phyloP scores from a whole-genome alignment of 495 filamentous ascomycete genomes.

The Trypethelium eluteriae region DNA sequence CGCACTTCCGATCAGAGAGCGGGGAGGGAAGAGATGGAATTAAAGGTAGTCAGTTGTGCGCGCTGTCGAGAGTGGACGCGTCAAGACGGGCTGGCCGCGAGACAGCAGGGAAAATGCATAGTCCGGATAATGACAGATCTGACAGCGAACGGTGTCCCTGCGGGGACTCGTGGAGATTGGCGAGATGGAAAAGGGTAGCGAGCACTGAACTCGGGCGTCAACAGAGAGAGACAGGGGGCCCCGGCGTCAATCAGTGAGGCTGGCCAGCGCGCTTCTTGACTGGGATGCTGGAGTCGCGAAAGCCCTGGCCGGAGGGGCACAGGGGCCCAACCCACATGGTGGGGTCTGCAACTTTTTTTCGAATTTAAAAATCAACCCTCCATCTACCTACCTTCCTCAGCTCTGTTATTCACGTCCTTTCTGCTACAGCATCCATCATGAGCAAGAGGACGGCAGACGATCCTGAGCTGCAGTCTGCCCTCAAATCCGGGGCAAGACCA shows the following conservation, averaged over 20 bases:
- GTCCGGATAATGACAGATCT: background rate
- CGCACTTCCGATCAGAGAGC: conserved; percentile 12
- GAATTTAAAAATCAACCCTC: background rate
- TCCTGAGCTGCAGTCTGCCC: conserved; percentile 26
- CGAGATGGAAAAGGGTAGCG: background rate
- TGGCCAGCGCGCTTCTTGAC: background rate
- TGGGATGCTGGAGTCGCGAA: conserved; percentile 1
- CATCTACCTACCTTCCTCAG: background rate
- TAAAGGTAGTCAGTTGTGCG: background rate
- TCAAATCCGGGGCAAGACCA: conserved; percentile 41
- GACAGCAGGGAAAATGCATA: conserved; percentile 7
- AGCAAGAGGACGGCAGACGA: conserved; percentile 40
- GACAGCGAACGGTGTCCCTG: background rate
- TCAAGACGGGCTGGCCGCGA: conserved; percentile 6
- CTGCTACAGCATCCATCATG: conserved; percentile 20
- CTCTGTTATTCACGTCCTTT: background rate
- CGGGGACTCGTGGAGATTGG: background rate
- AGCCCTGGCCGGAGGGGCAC: background rate
- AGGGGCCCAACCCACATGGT: background rate
- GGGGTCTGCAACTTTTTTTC: background rate
- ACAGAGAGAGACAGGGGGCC: background rate
- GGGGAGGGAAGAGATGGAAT: background rate
- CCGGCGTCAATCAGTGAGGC: conserved; percentile 6
- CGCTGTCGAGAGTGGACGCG: background rate
- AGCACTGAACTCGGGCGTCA: background rate